Evolutionary conservation across 257 asterid genomes (phyloP), one percentile per base, ranked within the genome.

Genomic region (Prunella vulgaris): DNA sequence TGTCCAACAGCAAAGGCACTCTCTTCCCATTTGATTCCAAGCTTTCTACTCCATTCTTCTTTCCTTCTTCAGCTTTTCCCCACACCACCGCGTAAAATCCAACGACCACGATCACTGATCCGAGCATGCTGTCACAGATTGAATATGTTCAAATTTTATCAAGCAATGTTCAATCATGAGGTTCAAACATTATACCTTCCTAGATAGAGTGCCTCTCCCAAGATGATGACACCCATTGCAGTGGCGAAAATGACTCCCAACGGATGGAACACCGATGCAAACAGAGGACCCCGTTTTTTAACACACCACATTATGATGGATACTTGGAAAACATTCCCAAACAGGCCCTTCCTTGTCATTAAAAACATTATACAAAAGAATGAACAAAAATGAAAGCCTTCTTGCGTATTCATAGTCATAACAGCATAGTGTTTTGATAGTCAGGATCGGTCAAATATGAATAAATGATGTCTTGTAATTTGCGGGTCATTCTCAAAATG

Each of bases 191-290:
- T 49, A 35, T 80, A 86, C 92, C 94, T 87, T 82, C 94, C 94
- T n/a, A 89, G 82, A 70, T 84, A 77, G 75, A 87, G 68, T 28
- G 78, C 38, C 48, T 89, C 96, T 54, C 87, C 90, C 74, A 85
- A 71, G 73, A 82, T 17, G 58, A 82, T 6, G 44, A 84, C 64
- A n/a, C 94, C 88, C 35, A 81, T 60, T 0, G 30, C 76, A 10
- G 71, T 79, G 2, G 92, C 80, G 25, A 89, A 22, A 21, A 89
- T 77, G 32, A 83, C 82, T 44, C 90, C 87, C 27, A 87, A 13
- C 13, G 96, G 96, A 70, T 87, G 90, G 74, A 89, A 89, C 66
- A 87, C 40, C 32, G 91, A 84, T 1, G 60, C 87, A 78, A 89
- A 89, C 42, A 89, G 69, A 64, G 96, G 96, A 0, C 96, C 94